Evolutionary conservation across 1,139 yeast genomes (phyloP).

Genomic region (Oligophagozyma castellii): DNA sequence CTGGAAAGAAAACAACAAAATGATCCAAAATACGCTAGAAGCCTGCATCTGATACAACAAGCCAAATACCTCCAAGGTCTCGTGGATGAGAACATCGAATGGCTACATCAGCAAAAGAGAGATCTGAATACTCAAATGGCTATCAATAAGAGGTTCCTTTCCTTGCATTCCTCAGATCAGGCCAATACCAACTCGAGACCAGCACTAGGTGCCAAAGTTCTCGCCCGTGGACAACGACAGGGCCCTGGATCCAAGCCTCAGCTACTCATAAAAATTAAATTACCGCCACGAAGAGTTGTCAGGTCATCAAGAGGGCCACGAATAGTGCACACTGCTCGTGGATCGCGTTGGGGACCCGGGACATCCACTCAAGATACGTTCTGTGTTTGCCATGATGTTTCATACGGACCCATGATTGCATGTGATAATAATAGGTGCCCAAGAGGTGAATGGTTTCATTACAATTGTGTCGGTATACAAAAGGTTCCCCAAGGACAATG

Average conservation of each 20-base stretch:
- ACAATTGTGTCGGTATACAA: constrained; percentile 66
- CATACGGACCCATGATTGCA: constrained; percentile 87
- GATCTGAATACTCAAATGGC: constrained; percentile 1
- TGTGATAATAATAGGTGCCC: constrained; percentile 76
- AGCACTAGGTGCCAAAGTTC: too few species aligned
- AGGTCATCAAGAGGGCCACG: background rate
- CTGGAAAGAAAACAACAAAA: constrained; percentile 24
- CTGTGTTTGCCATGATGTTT: constrained; percentile 74
- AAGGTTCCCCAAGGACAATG: constrained; percentile 76
- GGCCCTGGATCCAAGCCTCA: too few species aligned
- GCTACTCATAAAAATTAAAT: too few species aligned
- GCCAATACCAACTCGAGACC: too few species aligned
- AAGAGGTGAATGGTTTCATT: constrained; percentile 67
- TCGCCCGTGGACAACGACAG: too few species aligned
- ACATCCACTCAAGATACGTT: constrained; percentile 28
- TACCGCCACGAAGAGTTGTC: too few species aligned
- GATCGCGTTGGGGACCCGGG: background rate
- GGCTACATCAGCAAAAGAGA: constrained; percentile 4
- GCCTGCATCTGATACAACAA: background rate
- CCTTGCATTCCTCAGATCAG: too few species aligned
- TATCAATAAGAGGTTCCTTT: constrained; percentile 2
- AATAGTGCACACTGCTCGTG: background rate
- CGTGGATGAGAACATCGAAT: constrained; percentile 1
- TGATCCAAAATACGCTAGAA: constrained; percentile 6
- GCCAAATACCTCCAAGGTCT: constrained; percentile 2